Evolutionary conservation across 208 protist species (phyloP), one percentile per base, ranked within the genome.

Genomic region (Leishmania amazonensis): DNA sequence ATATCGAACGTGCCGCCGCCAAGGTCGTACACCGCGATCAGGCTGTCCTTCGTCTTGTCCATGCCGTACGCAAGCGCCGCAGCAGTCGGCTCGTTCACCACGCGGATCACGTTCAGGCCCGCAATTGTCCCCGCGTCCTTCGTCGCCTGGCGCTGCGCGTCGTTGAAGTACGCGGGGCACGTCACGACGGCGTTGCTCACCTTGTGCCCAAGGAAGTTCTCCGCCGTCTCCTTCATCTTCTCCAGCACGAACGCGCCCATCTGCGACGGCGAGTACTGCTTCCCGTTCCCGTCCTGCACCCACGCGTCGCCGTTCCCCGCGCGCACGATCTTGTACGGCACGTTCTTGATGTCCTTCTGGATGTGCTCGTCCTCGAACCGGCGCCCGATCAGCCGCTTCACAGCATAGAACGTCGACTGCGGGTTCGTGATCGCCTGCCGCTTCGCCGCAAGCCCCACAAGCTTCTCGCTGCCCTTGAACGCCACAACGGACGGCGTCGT

Each of bases 81-180:
- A 1, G 99, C 99, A 40, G 99, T 99, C 58, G 99, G 99, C 94
- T 99, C 99, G 96, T 99, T 99, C 90, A 99, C 99, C 89, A 99
- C 99, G 88, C 99, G 97, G 65, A 99, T 83, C 53, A 99, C 99
- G 64, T 99, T 97, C 13, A 98, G 83, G 51, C 99, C 99, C 0
- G 96, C 91, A 82, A 99, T 99, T n/a, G 80, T 75, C 68, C 99
- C 99, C 15, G 99, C 99, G 84, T 99, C 99, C 93, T 99, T 99
- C 17, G 99, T 99, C 24, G 99, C 99, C 95, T 99, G 97, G 60
- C 99, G 91, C 95, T 99, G 99, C 5, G 98, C 94, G 91, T 99
- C 99, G 91, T 99, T 99, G 91, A 99, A 99, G 88, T 99, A 99
- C 54, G 99, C 99, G 28, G 99, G 99, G 40, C 99, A 98, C 15